Evolutionary conservation across 1,284 basidiomycete species (phyloP).

Genomic region (Garcileccinum viscosum): DNA sequence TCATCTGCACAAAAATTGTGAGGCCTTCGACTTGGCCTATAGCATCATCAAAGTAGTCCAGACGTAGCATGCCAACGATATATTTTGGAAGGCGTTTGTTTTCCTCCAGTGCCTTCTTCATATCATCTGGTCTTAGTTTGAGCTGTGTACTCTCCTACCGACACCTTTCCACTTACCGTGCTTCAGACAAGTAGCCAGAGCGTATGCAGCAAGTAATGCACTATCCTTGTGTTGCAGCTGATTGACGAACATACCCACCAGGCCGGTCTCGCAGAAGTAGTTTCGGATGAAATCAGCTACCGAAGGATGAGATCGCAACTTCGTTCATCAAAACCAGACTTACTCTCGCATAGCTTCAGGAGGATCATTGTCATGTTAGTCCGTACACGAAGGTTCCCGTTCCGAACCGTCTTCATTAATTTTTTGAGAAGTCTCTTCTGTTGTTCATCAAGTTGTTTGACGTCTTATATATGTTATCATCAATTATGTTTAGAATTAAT

Average conservation of each 20-base stretch:
- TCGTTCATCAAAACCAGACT: neutral
- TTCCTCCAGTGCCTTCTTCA: slow-evolving; percentile 7
- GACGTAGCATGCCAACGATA: slow-evolving; percentile 17
- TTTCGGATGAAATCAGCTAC: slow-evolving; percentile 12
- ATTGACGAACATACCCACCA: slow-evolving; percentile 14
- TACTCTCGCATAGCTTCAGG: slow-evolving; percentile 22
- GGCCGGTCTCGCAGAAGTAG: neutral
- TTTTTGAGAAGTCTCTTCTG: slow-evolving; percentile 18
- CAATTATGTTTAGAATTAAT: neutral
- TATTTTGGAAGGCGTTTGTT: slow-evolving; percentile 6
- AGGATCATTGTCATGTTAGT: slow-evolving; percentile 28
- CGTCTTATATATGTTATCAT: slow-evolving; percentile 12
- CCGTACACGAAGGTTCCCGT: slow-evolving; percentile 17
- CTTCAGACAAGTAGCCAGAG: slow-evolving; percentile 21
- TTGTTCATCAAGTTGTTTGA: neutral
- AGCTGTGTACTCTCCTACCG: neutral
- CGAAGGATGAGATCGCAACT: slow-evolving; percentile 3
- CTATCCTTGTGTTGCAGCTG: slow-evolving; percentile 18
- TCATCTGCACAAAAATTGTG: slow-evolving; percentile 15
- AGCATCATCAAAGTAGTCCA: slow-evolving; percentile 23
- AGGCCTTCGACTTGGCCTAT: slow-evolving; percentile 17
- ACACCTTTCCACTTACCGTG: slow-evolving; percentile 11
- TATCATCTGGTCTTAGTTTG: slow-evolving; percentile 17
- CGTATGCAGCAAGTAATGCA: slow-evolving; percentile 21
- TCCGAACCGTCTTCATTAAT: slow-evolving; percentile 10